Base-by-base conservation (phyloP, 83 land plant genomes). In the Isoetes engelmannii region DNA sequence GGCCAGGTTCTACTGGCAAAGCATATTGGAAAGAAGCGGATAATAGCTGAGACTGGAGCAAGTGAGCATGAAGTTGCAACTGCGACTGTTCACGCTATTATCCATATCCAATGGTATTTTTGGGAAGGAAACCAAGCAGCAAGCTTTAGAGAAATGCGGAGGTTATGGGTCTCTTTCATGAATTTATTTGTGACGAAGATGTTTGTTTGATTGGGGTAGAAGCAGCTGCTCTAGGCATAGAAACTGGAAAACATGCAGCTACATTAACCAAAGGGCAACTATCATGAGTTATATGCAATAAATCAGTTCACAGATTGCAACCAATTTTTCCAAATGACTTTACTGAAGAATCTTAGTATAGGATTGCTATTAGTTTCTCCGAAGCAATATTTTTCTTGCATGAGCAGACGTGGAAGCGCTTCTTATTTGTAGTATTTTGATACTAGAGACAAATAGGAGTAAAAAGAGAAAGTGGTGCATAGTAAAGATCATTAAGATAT, bases 11-110 rank as follows among this genome's bases (percentile, higher is more conserved):
- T 72, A 6, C 74, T 68, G 4, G 75, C 75, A 7, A 67, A 72
- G 19, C 6, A 50, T n/a, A 47, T 72, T 21, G 75, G 75, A 10
- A 49, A 49, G 17, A 51, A 50, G 6, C 75, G 57, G 7, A 48
- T 68, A 0, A n/a, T 72, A 6, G 75, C 75, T 3, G 75, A 67
- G 45, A 72, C 75, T 6, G 75, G 75, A 5, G 73, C 75, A 43
- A 58, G 75, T 21, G 59, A 72, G 75, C 75, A 72, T 3, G 75
- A 58, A 7, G 74, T 72, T n/a, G 75, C 76, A 28, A 46, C 62
- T 4, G 63, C 76, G 7, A 45, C 63, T 0, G 75, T 56, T 28
- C 68, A 63, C 46, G 74, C 75, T 4, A 5, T 12, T 74, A 74
- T 57, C 54, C 76, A 17, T 74, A 45, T 68, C 76, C 65, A 6